Base-by-base conservation (phyloP, 805 yeast species). In the Naumovozyma dairenensis region DNA sequence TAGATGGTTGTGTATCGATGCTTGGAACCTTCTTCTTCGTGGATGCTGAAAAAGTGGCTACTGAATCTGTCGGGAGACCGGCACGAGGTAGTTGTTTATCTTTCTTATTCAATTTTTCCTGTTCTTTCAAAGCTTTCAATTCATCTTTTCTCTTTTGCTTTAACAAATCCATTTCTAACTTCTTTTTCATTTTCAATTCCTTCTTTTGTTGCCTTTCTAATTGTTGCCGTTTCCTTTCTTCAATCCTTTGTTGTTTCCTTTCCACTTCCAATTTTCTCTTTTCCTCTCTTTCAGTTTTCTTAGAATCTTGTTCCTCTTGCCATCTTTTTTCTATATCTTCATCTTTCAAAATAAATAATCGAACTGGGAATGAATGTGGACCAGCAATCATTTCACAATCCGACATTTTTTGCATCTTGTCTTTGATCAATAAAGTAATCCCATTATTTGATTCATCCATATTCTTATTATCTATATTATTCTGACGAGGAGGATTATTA, bases 371-470 rank as follows among this genome's bases (percentile, higher is more conserved):
- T 0, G 63, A 57, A 57, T 89, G 98, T 0, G 96, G 95, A 0
- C 96, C 97, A 16, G 80, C 66, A 8, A 66, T 63, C 59, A 86
- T 58, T 2, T 63, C 60, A 39, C 87, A 75, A 45, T 87, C 96
- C 45, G 89, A 74, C 36, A 92, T 62, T 52, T 85, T 86, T 39
- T 85, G 79, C 95, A 87, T 86, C 36, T 77, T 77, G 43, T 89
- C 96, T 46, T 93, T 64, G 6, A 44, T 36, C 10, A 38, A 20
- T n/a, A 34, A 36, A 5, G 26, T 24, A 24, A 12, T 24, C 8
- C 26, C 26, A 24, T 24, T 24, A 6, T 6, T 20, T 6, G 6
- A 10, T 7, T 24, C 13, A 24, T 24, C 7, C 7, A 10, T 14
- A 24, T 24, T 24, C 26, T 24, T 14, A 7, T 7, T n/a, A 10